Conservation (phyloP, 1,284 basidiomycete species). For the Rhodotorula mucilaginosa region DNA sequence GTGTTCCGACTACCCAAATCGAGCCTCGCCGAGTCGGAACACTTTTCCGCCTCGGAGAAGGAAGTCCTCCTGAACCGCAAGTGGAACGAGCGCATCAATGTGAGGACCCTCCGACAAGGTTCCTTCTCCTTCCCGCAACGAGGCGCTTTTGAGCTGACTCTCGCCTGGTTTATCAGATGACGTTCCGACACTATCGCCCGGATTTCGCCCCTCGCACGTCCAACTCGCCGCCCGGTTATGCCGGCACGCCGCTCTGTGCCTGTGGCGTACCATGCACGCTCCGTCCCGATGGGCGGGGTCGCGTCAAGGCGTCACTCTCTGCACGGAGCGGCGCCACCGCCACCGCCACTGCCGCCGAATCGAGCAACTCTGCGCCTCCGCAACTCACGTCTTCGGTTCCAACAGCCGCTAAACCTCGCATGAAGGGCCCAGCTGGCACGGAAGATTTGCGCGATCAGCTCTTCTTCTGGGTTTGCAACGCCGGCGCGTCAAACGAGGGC, state of each 20-base stretch:
- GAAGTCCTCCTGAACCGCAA: not conserved
- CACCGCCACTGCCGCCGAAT: not conserved
- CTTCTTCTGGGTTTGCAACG: constrained; percentile 87
- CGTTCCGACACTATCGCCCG: constrained; percentile 65
- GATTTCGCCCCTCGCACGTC: constrained; percentile 66
- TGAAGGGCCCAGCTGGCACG: too few species aligned
- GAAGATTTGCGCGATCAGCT: constrained; percentile 53
- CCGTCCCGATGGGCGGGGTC: constrained; percentile 60
- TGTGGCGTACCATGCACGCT: constrained; percentile 75
- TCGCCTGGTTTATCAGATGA: constrained; percentile 32
- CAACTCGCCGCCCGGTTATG: constrained; percentile 25
- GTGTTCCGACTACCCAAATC: constrained; percentile 32
- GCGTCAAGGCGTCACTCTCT: constrained; percentile 13
- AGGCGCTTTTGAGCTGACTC: too few species aligned
- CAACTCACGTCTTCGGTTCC: too few species aligned
- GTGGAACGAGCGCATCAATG: constrained; percentile 41
- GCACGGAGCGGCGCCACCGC: not conserved
- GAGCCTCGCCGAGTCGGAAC: not conserved
- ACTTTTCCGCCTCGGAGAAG: not conserved
- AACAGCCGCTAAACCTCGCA: too few species aligned
- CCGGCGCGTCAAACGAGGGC: constrained; percentile 73
- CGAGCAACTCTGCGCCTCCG: too few species aligned
- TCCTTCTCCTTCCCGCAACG: too few species aligned
- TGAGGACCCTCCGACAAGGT: constrained; percentile 18
- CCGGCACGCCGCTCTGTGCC: constrained; percentile 60